A percentile compares a stretch with the other conserved stretches of the same genome.
phyloP scores from a whole-genome alignment of 768 basidiomycete species.

The Hygrophorus pudorinus region DNA sequence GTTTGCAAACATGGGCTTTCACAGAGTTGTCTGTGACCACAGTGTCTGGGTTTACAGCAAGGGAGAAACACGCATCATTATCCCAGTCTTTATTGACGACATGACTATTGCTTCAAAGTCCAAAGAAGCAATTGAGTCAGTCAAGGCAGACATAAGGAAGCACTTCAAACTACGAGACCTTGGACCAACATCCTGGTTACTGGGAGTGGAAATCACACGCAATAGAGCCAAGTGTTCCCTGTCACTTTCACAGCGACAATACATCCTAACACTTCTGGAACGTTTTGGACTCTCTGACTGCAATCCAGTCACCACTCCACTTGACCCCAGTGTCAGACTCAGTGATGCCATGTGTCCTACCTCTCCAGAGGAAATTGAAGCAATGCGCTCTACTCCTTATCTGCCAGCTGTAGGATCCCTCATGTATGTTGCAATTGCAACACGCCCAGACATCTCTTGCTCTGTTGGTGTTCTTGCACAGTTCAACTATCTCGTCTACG shows the following conservation, averaged over 20 bases:
- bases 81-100: too few species aligned
- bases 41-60: constrained; percentile 18
- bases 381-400: constrained; percentile 21
- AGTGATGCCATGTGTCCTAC: constrained; percentile 12
- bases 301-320: constrained; percentile 22
- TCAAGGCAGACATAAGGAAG: too few species aligned
- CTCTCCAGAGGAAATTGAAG: constrained; percentile 12
- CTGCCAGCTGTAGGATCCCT: constrained; percentile 20
- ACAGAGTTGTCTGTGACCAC: constrained; percentile 15
- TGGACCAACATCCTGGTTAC: too few species aligned
- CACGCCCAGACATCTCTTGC: constrained; percentile 19
- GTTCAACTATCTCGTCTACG: too few species aligned
- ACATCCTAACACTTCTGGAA: constrained; percentile 17
- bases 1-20: constrained; percentile 15
- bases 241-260: constrained; percentile 18
- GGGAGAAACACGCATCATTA: constrained; percentile 16
- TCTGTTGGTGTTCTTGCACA: constrained; percentile 11
- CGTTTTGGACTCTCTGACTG: constrained; percentile 18
- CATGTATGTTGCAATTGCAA: too few species aligned
- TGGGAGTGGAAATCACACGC: constrained; percentile 12
- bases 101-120: too few species aligned
- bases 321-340: constrained; percentile 17
- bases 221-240: constrained; percentile 14
- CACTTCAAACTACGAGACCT: too few species aligned
- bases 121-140: too few species aligned